Percentiles rank a stretch among this genome's conserved stretches.
phyloP scores from a whole-genome alignment of 2,329 filamentous ascomycete genomes.

The Botrytis squamosa region DNA sequence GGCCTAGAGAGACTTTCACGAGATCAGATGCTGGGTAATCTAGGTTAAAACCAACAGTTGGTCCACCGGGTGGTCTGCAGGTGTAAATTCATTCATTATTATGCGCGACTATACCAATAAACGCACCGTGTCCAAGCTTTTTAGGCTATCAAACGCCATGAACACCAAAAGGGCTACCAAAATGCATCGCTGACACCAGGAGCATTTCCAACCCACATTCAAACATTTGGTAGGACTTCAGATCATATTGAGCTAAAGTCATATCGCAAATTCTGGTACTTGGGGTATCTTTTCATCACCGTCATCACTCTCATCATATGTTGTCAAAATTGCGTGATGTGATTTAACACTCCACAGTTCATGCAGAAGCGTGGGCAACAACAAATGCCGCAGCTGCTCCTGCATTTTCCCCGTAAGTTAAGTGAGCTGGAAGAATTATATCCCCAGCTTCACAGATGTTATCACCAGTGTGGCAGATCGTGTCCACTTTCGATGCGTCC shows the following conservation, averaged over 20 bases:
- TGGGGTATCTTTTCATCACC: not conserved
- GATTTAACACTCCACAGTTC: not conserved
- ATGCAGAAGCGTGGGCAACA: conserved; percentile 11
- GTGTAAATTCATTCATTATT: not conserved
- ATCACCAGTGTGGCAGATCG: conserved; percentile 51
- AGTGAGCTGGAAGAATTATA: conserved; percentile 43
- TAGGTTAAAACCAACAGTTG: not conserved
- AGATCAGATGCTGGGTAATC: not conserved
- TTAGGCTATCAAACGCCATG: not conserved
- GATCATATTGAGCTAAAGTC: not conserved
- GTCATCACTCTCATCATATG: conserved; percentile 8
- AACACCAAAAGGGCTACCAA: not conserved
- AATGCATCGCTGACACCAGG: not conserved
- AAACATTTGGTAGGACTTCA: not conserved
- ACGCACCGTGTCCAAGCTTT: not conserved
- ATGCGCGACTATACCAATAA: not conserved
- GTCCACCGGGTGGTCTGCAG: not conserved
- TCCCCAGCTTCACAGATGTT: conserved; percentile 50
- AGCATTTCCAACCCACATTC: not conserved
- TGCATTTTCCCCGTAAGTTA: conserved; percentile 43
- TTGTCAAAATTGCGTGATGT: conserved; percentile 1
- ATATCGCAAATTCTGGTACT: not conserved
- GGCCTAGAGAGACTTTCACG: not conserved
- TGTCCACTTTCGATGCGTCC: conserved; percentile 38
- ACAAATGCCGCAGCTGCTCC: conserved; percentile 42